phyloP scores from a whole-genome alignment of 257 asterid species.

The Solanum neorickii region DNA sequence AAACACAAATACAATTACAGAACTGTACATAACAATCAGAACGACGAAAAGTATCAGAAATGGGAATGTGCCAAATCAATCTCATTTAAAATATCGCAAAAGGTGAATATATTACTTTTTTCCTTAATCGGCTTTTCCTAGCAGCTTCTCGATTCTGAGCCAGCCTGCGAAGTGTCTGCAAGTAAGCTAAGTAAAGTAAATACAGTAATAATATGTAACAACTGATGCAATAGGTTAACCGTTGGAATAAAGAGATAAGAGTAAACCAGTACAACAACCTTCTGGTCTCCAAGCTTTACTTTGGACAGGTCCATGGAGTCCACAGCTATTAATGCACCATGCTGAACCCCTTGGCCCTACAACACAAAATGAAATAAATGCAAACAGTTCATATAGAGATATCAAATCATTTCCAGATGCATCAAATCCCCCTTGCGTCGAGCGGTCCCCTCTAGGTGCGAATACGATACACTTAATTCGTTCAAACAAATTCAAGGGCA shows the following conservation, averaged over 20 bases:
- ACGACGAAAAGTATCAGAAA: neutral
- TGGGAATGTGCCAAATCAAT: neutral
- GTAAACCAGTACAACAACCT: constrained; percentile 16
- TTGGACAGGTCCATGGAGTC: constrained; percentile 26
- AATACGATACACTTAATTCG: neutral
- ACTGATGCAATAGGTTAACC: neutral
- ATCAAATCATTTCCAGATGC: neutral
- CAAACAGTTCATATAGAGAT: neutral
- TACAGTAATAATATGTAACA: neutral
- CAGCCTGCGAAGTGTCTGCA: constrained; percentile 70
- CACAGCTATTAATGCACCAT: constrained; percentile 8
- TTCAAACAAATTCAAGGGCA: neutral
- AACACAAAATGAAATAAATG: neutral
- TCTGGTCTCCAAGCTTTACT: constrained; percentile 30
- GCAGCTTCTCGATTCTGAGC: constrained; percentile 99
- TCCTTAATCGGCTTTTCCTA: constrained; percentile 81
- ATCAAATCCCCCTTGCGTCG: neutral
- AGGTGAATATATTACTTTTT: constrained; percentile 40
- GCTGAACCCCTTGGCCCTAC: constrained; percentile 14
- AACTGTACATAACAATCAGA: neutral
- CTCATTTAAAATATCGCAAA: neutral
- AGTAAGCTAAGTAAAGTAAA: neutral
- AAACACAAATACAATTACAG: neutral
- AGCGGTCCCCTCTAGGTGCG: neutral
- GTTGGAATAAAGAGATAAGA: neutral